These are phyloP conservation scores for Tricholoma hemisulphureum DNA, from an alignment of 768 basidiomycete species.

Conservation along the genomic window DNA sequence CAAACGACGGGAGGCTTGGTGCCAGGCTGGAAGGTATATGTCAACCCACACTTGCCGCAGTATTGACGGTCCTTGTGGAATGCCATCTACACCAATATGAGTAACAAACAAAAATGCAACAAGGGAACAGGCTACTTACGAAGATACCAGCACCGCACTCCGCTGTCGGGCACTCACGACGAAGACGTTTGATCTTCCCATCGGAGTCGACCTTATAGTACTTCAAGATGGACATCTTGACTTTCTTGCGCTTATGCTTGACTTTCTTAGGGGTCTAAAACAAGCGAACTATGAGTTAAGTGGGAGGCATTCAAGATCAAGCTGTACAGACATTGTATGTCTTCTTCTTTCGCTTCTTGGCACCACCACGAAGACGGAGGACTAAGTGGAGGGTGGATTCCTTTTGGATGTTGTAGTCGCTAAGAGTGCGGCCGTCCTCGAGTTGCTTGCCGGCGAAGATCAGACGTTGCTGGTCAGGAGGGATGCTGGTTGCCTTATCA, in stretches of 20 bases:
- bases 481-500: conserved; percentile 51
- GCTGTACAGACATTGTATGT: conserved; percentile 82
- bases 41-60: conserved; percentile 92
- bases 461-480: conserved; percentile 93
- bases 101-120: conserved; percentile 3
- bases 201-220: conserved; percentile 99
- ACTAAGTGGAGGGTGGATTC: conserved; percentile 98
- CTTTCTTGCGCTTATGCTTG: conserved; percentile 99
- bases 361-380: conserved; percentile 97
- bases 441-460: conserved; percentile 99
- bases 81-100: conserved; percentile 72
- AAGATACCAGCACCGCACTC: conserved; percentile 86
- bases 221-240: conserved; percentile 99
- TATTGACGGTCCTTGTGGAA: conserved; percentile 98
- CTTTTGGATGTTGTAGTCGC: conserved; percentile 98
- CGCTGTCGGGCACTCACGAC: conserved; percentile 89
- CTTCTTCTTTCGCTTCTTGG: conserved; percentile 99
- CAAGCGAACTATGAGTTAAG: conserved; percentile 5
- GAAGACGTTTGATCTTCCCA: conserved; percentile 98
- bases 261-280: conserved; percentile 94
- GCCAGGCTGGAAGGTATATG: conserved; percentile 81
- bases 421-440: conserved; percentile 96
- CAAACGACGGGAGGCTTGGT: conserved; percentile 74
- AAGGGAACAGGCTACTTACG: conserved; percentile 43
- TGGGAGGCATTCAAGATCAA: neutral